phyloP scores from a whole-genome alignment of 2,329 filamentous ascomycete species.

The Corinectria fuckeliana region DNA sequence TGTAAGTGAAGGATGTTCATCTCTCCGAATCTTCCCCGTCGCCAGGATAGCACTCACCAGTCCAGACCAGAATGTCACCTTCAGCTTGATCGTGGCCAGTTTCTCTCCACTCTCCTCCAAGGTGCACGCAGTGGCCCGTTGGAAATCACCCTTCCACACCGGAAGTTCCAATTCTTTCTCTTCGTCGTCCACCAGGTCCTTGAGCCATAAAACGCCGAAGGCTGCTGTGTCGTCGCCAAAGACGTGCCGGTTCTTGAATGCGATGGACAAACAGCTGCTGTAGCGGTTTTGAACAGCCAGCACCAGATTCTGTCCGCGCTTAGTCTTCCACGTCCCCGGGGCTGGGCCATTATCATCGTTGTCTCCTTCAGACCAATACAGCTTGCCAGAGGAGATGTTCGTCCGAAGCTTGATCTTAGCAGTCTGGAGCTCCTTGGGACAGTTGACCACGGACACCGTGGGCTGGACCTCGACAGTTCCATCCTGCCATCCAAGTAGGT shows the following conservation, averaged over 20 bases:
- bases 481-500: constrained; percentile 72
- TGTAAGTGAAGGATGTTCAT: constrained; percentile 10
- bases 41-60: constrained; percentile 37
- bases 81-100: constrained; percentile 53
- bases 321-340: constrained; percentile 56
- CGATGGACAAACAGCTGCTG: constrained; percentile 59
- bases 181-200: constrained; percentile 73
- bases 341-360: constrained; percentile 39
- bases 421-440: constrained; percentile 55
- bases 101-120: constrained; percentile 53
- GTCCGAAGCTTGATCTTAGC: constrained; percentile 66
- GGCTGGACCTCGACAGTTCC: constrained; percentile 72
- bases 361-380: constrained; percentile 53
- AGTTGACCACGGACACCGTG: constrained; percentile 49
- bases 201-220: constrained; percentile 72
- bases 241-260: constrained; percentile 51
- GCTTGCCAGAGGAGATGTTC: constrained; percentile 62
- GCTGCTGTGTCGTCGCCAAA: constrained; percentile 63
- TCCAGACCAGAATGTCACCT: constrained; percentile 45
- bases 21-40: background rate
- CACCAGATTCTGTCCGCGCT: constrained; percentile 49
- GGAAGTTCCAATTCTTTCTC: constrained; percentile 62
- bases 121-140: constrained; percentile 55
- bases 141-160: constrained; percentile 68
- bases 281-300: constrained; percentile 69